Percentiles rank a stretch among this genome's conserved stretches.
phyloP scores from a whole-genome alignment of 140 eudicot genomes.

The Cichorium intybus region DNA sequence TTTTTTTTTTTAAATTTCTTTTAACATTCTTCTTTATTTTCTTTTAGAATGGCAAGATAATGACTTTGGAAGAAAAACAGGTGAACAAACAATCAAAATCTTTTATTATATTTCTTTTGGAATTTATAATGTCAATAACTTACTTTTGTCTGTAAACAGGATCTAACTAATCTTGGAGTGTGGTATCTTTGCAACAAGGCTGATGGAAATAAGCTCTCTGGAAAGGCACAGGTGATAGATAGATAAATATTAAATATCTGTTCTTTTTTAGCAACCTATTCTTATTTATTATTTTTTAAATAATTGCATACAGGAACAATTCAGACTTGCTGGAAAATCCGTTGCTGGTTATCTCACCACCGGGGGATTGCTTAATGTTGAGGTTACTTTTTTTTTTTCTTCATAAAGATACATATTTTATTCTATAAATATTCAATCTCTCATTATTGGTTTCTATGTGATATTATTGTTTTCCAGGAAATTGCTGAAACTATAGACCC shows the following conservation, averaged over 20 bases:
- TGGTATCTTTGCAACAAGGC: slow-evolving; percentile 49
- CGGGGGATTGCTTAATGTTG: slow-evolving; percentile 30
- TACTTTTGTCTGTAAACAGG: slow-evolving; percentile 27
- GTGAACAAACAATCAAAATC: slow-evolving; percentile 26
- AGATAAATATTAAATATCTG: not conserved
- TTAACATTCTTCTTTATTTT: not conserved
- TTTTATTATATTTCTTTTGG: not conserved
- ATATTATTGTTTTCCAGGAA: slow-evolving; percentile 35
- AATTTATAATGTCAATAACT: not conserved
- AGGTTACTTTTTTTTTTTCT: slow-evolving; percentile 23
- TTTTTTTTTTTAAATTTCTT: not conserved
- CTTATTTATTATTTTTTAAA: not conserved
- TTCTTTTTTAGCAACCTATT: slow-evolving; percentile 9
- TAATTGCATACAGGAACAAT: slow-evolving; percentile 49
- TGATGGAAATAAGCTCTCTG: slow-evolving; percentile 41
- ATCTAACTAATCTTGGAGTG: slow-evolving; percentile 53
- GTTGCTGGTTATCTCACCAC: slow-evolving; percentile 39
- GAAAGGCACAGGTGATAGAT: slow-evolving; percentile 36
- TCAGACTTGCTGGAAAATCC: slow-evolving; percentile 48
- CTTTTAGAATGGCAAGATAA: slow-evolving; percentile 75
- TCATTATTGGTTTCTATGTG: not conserved
- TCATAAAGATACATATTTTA: not conserved
- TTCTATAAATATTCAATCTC: not conserved
- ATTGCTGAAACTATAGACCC: slow-evolving; percentile 34
- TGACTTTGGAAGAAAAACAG: slow-evolving; percentile 79